These are phyloP conservation scores for Scytalidium lignicola DNA, from an alignment of 2,329 filamentous ascomycete genomes.

Conservation along the genomic window DNA sequence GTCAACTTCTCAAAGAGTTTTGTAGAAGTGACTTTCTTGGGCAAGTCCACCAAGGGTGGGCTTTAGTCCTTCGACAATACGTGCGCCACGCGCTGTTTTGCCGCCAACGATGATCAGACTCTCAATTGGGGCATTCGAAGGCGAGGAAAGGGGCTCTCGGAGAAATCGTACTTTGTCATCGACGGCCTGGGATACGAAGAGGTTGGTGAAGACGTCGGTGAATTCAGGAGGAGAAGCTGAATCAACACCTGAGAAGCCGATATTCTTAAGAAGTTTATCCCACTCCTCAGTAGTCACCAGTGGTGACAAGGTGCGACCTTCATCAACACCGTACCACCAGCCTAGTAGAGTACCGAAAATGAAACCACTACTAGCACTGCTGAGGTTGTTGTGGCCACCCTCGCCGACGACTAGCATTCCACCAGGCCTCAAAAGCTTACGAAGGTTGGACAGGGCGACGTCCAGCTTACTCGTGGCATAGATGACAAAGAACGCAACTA, in stretches of 20 bases:
- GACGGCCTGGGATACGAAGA: slow-evolving; percentile 28
- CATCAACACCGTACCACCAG: slow-evolving; percentile 15
- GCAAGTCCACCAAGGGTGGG: background rate
- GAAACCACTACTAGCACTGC: background rate
- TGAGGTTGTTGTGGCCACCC: slow-evolving; percentile 14
- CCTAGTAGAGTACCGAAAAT: slow-evolving; percentile 4
- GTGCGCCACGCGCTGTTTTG: slow-evolving; percentile 3
- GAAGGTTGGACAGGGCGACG: slow-evolving; percentile 26
- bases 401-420: slow-evolving; percentile 43
- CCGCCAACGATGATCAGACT: slow-evolving; percentile 19
- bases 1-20: background rate
- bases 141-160: slow-evolving; percentile 20
- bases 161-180: slow-evolving; percentile 24
- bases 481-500: slow-evolving; percentile 35
- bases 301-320: slow-evolving; percentile 7
- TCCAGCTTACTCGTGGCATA: slow-evolving; percentile 30
- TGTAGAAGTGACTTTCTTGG: background rate
- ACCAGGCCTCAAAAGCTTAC: slow-evolving; percentile 36
- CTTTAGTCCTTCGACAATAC: slow-evolving; percentile 1
- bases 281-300: slow-evolving; percentile 12
- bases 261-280: slow-evolving; percentile 15
- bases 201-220: slow-evolving; percentile 6
- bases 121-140: background rate
- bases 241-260: slow-evolving; percentile 28
- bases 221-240: slow-evolving; percentile 5